phyloP scores from a whole-genome alignment of 441 rosid species.

The Corymbia citriodora region DNA sequence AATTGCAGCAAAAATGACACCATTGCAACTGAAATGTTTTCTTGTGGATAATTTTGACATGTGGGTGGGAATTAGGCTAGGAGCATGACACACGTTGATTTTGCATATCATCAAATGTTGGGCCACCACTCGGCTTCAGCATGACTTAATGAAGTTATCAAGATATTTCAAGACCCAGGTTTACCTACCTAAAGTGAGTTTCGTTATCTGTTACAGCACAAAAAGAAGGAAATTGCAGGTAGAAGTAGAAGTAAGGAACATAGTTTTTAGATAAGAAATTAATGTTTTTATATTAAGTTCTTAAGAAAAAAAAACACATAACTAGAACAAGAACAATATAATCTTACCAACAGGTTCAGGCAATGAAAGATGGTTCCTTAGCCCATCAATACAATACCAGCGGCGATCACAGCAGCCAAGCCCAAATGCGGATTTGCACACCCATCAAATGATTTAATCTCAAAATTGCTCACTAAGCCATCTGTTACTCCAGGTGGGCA shows the following conservation, averaged over 20 bases:
- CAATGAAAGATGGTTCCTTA: constrained; percentile 53
- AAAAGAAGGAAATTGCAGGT: background rate
- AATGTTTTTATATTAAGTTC: background rate
- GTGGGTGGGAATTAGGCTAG: background rate
- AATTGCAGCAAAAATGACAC: background rate
- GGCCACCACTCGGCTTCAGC: background rate
- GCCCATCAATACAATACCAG: constrained; percentile 92
- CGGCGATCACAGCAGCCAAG: constrained; percentile 68
- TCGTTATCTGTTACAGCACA: background rate
- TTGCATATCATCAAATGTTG: background rate
- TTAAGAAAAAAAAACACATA: background rate
- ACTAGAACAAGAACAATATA: background rate
- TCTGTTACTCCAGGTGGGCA: constrained; percentile 82
- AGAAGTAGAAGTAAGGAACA: background rate
- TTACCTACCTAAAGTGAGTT: background rate
- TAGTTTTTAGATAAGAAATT: background rate
- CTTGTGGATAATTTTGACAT: background rate
- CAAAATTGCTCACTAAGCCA: constrained; percentile 90
- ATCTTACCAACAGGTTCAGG: constrained; percentile 74
- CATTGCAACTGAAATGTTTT: background rate
- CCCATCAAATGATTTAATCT: constrained; percentile 86
- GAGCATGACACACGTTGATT: background rate
- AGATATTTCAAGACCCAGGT: background rate
- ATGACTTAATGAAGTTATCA: background rate
- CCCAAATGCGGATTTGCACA: constrained; percentile 88